Percentiles rank a stretch among this genome's conserved stretches.
Conservation (phyloP, 2,329 filamentous ascomycete species). For the Paracamarosporium sp. region DNA sequence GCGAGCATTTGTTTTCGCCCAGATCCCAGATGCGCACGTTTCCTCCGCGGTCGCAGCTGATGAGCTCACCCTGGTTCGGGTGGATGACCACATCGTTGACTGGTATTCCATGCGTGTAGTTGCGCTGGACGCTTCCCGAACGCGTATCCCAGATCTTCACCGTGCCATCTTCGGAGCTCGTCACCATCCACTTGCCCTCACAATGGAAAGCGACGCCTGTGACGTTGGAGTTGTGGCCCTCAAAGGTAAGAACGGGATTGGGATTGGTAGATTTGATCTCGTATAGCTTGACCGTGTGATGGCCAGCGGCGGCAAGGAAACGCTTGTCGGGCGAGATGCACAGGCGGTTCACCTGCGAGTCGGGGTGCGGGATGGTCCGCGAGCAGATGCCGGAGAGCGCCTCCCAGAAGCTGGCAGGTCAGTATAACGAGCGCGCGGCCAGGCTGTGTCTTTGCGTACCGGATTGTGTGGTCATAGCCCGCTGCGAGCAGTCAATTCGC, state of each 20-base stretch:
- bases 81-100: conserved; percentile 99
- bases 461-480: conserved; percentile 78
- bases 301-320: conserved; percentile 81
- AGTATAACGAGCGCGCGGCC: not conserved
- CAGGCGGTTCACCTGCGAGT: conserved; percentile 97
- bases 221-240: conserved; percentile 94
- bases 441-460: conserved; percentile 55
- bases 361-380: conserved; percentile 95
- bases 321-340: conserved; percentile 99
- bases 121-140: conserved; percentile 84
- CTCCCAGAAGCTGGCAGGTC: conserved; percentile 83
- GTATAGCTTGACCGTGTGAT: conserved; percentile 93
- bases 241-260: conserved; percentile 89
- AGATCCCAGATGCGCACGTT: conserved; percentile 96
- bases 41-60: conserved; percentile 91
- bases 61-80: conserved; percentile 97
- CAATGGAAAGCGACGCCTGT: conserved; percentile 98
- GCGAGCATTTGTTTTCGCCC: conserved; percentile 94
- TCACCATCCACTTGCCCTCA: conserved; percentile 99
- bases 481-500: conserved; percentile 54
- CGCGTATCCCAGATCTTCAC: conserved; percentile 98
- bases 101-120: conserved; percentile 86
- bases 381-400: conserved; percentile 97
- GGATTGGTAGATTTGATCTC: conserved; percentile 99
- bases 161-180: conserved; percentile 92